Percentiles rank a stretch among this genome's conserved stretches.
phyloP scores from a whole-genome alignment of 495 filamentous ascomycete species.

The Monascus purpureus region DNA sequence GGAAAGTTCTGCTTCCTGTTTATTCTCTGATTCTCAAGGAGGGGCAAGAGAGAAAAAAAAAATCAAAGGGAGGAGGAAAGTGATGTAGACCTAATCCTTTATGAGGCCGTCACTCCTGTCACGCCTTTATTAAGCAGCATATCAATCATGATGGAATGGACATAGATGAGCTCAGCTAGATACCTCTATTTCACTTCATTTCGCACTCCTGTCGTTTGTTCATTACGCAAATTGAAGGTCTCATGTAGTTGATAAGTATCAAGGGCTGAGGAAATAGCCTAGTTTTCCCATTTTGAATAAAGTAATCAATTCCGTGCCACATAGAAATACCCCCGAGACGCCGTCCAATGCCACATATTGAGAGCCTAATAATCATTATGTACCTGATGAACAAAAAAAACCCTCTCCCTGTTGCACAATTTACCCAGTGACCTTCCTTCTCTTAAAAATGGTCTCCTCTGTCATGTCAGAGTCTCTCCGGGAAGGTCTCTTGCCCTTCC shows the following conservation, averaged over 20 bases:
- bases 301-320: too few species aligned
- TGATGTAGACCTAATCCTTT: constrained; percentile 6
- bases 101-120: constrained; percentile 17
- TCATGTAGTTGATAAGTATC: too few species aligned
- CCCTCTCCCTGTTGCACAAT: constrained; percentile 2
- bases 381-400: constrained; percentile 6
- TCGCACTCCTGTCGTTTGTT: too few species aligned
- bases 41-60: neutral
- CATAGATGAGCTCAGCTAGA: constrained; percentile 11
- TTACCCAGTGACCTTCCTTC: constrained; percentile 23
- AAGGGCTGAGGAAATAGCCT: too few species aligned
- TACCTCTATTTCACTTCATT: neutral
- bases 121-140: constrained; percentile 19
- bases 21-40: neutral
- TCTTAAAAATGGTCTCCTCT: constrained; percentile 28
- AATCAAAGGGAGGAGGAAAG: neutral
- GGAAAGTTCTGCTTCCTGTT: constrained; percentile 1
- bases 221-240: too few species aligned
- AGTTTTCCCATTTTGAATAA: too few species aligned
- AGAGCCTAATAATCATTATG: neutral
- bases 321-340: too few species aligned
- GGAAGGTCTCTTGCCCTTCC: constrained; percentile 27
- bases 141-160: constrained; percentile 27
- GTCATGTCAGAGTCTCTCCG: constrained; percentile 29
- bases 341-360: too few species aligned